Base-by-base conservation (phyloP, 2,329 filamentous ascomycete genomes). In the Fusarium camptoceras region DNA sequence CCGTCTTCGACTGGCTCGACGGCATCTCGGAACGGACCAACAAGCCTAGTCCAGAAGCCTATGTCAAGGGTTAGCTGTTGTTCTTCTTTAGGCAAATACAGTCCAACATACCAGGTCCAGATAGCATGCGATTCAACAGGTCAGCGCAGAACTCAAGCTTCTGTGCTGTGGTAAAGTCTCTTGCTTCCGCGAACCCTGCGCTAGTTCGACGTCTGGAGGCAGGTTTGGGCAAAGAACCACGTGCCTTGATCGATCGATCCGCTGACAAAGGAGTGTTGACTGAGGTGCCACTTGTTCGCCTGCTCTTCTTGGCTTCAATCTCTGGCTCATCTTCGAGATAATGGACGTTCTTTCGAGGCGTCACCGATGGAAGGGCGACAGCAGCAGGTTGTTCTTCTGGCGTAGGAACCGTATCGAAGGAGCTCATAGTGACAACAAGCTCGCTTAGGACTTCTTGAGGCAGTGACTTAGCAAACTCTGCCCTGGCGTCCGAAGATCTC, bases 41-140 rank as follows among this genome's bases (percentile, higher is more conserved):
- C 88, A 1, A 90, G 82, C n/a, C 88, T 86, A 0, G 88, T 90
- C 88, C 88, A 91, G 76, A 88, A 90, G 9, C 88, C 88, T 89
- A 41, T 39, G 24, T 43, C 15, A n/a, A 30, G 12, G 30, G 55
- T 72, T 57, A 70, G 62, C 30, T 39, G 25, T 18, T 10, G 2
- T 22, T 14, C 12, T 51, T 54, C 20, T 47, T 18, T 2, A 12
- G 6, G 6, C 8, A 6, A 16, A 39, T 10, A 3, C 28, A 27
- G 10, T 41, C 22, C 34, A 24, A 64, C 78, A 69, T 81, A 88
- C 87, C 87, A 64, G 88, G 88, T 0, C 88, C 88, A 3, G 86
- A 88, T 0, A 90, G 80, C 88, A 91, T 91, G 30, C 88, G 82
- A 2, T 81, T 81, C 49, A 90, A 75, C 2, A 90, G 79, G 66